Evolutionary conservation across 306 rosid species (phyloP), one percentile per base, ranked within the genome.

Genomic region (Alnus rubra): DNA sequence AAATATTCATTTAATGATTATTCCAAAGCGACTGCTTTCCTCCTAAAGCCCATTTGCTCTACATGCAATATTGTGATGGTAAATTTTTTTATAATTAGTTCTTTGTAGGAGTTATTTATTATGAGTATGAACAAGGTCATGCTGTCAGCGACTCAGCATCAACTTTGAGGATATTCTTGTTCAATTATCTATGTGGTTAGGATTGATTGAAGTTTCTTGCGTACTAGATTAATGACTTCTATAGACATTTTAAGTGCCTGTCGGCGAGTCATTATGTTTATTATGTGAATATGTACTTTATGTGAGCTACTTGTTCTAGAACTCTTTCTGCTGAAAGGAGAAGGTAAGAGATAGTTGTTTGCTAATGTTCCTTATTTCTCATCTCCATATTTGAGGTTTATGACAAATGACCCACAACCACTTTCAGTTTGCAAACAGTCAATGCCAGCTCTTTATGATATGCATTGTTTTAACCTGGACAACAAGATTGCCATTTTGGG

Each of bases 401-500:
- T 64, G 70, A 64, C 0, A 33, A 64, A 15, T 12, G 1, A 37
- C 19, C 7, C 31, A 16, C 31, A 67, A 39, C 28, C 31, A 18
- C 72, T 67, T 67, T 67, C 13, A 39, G 10, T 39, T 67, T 15
- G 31, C 8, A 67, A 67, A 19, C 12, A 16, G 51, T 67, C 16
- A 1, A 39, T n/a, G 12, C 18, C 23, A 67, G 48, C 79, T 72
- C 50, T 75, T 37, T 52, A 77, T 50, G 79, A 68, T 59, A 35
- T 79, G 63, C 85, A 35, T 75, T 73, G 49, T 55, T 86, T 80
- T 72, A 50, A 64, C 91, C 97, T 91, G 91, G 74, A 95, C 90
- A 55, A 79, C 86, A 81, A 88, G 92, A 85, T 83, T 2, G 98
- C 76, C 88, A 55, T 87, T 85, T 80, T 95, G 98, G 98, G 98